These are phyloP conservation scores for Peronosclerospora sorghi DNA, from an alignment of 352 stramenopile species.

Conservation along the genomic window DNA sequence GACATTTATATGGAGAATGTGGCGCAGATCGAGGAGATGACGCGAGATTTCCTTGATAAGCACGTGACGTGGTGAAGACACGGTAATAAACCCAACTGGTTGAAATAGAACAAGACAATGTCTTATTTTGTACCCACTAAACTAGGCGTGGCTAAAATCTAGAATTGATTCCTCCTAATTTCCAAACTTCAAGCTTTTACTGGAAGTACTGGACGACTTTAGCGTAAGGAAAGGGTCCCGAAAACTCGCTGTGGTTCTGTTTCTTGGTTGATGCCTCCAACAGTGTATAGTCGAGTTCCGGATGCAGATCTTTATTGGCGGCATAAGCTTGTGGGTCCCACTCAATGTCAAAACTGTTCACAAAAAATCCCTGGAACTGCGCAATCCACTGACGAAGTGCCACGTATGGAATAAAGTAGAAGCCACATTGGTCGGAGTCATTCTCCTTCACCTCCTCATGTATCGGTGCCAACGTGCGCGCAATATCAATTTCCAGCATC, in stretches of 20 bases:
- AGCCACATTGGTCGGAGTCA: slow-evolving; percentile 64
- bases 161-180: neutral
- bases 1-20: slow-evolving; percentile 75
- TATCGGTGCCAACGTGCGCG: slow-evolving; percentile 39
- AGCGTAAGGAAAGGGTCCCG: slow-evolving; percentile 65
- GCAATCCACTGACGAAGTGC: slow-evolving; percentile 61
- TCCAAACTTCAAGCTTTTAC: slow-evolving; percentile 1
- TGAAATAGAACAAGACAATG: no score
- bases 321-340: slow-evolving; percentile 60
- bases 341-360: slow-evolving; percentile 72
- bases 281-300: slow-evolving; percentile 51
- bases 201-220: slow-evolving; percentile 43
- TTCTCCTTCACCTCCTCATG: slow-evolving; percentile 55
- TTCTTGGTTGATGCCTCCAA: slow-evolving; percentile 51
- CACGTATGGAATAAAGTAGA: slow-evolving; percentile 80
- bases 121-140: no score
- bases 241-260: slow-evolving; percentile 61
- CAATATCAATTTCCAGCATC: slow-evolving; percentile 63
- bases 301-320: slow-evolving; percentile 40
- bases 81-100: slow-evolving; percentile 8
- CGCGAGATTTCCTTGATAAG: slow-evolving; percentile 62
- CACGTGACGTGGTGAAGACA: slow-evolving; percentile 14
- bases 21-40: slow-evolving; percentile 63
- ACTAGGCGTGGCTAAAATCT: neutral
- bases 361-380: slow-evolving; percentile 73